These are phyloP conservation scores for Geranomyces variabilis DNA, from an alignment of 192 early-diverging fungal species.

Conservation along the genomic window DNA sequence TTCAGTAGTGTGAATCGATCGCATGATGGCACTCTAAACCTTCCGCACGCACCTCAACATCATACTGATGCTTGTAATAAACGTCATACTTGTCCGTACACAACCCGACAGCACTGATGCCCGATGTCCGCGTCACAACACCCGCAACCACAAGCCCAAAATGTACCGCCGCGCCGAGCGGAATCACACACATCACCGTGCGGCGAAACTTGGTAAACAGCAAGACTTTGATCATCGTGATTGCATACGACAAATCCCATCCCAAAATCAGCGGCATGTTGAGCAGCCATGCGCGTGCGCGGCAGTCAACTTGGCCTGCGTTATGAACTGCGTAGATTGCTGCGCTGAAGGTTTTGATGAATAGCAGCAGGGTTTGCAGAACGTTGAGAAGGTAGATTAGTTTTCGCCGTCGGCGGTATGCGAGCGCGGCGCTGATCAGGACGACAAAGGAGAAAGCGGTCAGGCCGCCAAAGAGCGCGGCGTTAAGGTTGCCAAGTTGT, in stretches of 20 bases:
- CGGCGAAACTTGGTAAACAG: conserved; percentile 31
- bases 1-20: background rate
- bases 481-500: conserved; percentile 14
- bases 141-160: conserved; percentile 20
- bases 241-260: conserved; percentile 28
- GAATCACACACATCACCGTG: conserved; percentile 6
- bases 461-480: conserved; percentile 26
- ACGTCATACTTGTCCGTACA: conserved; percentile 29
- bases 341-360: conserved; percentile 32
- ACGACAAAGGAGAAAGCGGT: conserved; percentile 4
- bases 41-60: conserved; percentile 30
- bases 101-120: conserved; percentile 9
- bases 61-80: conserved; percentile 40
- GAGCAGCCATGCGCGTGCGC: conserved; percentile 29
- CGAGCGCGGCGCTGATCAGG: background rate
- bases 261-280: conserved; percentile 15
- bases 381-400: conserved; percentile 37
- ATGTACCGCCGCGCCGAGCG: conserved; percentile 20
- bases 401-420: conserved; percentile 20
- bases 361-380: conserved; percentile 16
- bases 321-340: conserved; percentile 20
- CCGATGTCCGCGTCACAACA: background rate
- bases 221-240: conserved; percentile 36
- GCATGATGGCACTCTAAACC: background rate
- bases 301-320: conserved; percentile 14